Evolutionary conservation across 495 filamentous ascomycete genomes (phyloP).

Genomic region (Penicillium dipodomyicola): DNA sequence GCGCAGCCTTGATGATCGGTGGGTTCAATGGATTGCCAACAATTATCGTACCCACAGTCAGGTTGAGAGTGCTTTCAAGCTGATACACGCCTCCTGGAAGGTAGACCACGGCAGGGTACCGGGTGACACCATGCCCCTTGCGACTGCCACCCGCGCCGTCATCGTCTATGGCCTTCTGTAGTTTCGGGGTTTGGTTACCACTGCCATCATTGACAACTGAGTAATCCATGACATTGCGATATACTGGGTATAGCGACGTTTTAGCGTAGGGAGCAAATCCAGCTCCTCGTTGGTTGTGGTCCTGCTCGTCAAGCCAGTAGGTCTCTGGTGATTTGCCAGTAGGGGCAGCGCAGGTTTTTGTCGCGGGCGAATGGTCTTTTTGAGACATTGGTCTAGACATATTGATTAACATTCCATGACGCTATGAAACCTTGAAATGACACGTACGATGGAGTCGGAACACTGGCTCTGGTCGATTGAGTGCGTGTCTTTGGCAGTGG

Average conservation of each 20-base stretch:
- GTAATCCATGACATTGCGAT: slow-evolving; percentile 56
- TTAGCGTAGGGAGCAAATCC: slow-evolving; percentile 40
- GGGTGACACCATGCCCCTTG: slow-evolving; percentile 42
- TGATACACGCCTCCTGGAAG: slow-evolving; percentile 48
- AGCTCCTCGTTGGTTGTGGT: slow-evolving; percentile 31
- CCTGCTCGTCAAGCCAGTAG: slow-evolving; percentile 38
- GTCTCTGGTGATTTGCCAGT: slow-evolving; percentile 5
- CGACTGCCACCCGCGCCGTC: slow-evolving; percentile 36
- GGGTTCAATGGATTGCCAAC: slow-evolving; percentile 43
- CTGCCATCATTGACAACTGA: slow-evolving; percentile 47
- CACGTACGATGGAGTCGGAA: not conserved
- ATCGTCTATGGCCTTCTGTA: slow-evolving; percentile 41
- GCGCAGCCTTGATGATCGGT: slow-evolving; percentile 34
- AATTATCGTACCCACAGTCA: slow-evolving; percentile 46
- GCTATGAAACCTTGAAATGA: not conserved
- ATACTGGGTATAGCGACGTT: slow-evolving; percentile 49
- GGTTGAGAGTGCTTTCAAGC: slow-evolving; percentile 37
- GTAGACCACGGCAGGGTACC: slow-evolving; percentile 50
- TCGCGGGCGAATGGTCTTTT: slow-evolving; percentile 2
- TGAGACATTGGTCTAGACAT: not conserved
- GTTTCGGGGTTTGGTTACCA: slow-evolving; percentile 43
- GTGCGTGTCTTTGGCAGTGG: not conserved
- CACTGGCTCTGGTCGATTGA: not conserved
- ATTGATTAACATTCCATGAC: not conserved
- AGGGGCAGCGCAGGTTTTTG: slow-evolving; percentile 23